Percentiles rank a stretch among this genome's conserved stretches.
Evolutionary conservation across 2,329 filamentous ascomycete species (phyloP).

Genomic region (Claviceps africana): DNA sequence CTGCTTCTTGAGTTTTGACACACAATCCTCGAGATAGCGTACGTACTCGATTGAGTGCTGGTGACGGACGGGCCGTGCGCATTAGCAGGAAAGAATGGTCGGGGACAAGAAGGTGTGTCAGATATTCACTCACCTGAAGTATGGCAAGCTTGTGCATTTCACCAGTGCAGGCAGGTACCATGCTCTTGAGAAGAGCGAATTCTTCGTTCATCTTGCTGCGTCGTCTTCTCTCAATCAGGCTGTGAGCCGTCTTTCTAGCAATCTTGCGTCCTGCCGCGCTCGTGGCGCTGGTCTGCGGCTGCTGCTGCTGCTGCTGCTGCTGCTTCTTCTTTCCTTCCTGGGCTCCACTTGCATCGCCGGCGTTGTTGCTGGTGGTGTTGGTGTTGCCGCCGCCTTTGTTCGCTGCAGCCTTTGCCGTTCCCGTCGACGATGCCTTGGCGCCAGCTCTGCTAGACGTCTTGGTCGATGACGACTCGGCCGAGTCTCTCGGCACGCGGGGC

Average conservation of each 20-base stretch:
- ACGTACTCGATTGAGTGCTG: constrained; percentile 95
- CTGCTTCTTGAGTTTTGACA: constrained; percentile 60
- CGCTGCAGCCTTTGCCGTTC: constrained; percentile 10
- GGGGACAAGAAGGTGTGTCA: too few species aligned
- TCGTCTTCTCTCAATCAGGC: constrained; percentile 76
- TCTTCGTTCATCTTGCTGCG: constrained; percentile 99
- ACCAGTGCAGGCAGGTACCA: constrained; percentile 91
- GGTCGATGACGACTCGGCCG: constrained; percentile 11
- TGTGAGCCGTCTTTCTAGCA: constrained; percentile 90
- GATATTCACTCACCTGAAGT: constrained; percentile 57
- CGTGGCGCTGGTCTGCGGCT: constrained; percentile 63
- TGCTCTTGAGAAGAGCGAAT: constrained; percentile 80
- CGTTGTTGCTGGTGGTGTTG: background rate
- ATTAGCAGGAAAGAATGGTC: background rate
- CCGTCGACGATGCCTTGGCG: constrained; percentile 10
- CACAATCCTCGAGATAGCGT: constrained; percentile 81
- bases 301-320: constrained; percentile 79
- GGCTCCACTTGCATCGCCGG: constrained; percentile 6
- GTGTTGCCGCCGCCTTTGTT: constrained; percentile 6
- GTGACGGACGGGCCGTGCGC: background rate
- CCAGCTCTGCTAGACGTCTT: constrained; percentile 13
- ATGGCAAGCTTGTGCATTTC: constrained; percentile 98
- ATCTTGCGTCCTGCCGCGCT: constrained; percentile 89
- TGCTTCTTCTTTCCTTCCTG: constrained; percentile 57
- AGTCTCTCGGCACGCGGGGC: constrained; percentile 36